Evolutionary conservation across 371 early-diverging fungal genomes (phyloP).

Genomic region (Mucor mucedo): DNA sequence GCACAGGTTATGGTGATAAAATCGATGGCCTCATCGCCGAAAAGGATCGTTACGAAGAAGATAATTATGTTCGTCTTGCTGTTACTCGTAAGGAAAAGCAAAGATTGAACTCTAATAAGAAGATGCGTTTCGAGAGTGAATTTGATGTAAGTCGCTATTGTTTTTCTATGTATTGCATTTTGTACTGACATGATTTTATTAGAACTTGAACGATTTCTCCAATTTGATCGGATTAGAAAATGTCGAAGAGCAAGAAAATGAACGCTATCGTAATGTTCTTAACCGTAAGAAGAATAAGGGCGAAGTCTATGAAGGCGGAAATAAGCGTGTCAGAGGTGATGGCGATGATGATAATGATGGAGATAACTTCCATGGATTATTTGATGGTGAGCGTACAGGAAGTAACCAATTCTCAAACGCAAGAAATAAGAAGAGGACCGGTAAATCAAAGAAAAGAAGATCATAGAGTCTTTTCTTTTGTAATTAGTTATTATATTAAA

Average conservation of each 20-base stretch:
- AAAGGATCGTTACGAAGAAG: slow-evolving; percentile 85
- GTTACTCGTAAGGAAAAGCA: slow-evolving; percentile 80
- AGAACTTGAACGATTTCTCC: slow-evolving; percentile 77
- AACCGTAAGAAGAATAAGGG: slow-evolving; percentile 50
- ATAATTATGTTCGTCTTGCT: slow-evolving; percentile 84
- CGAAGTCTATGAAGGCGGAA: slow-evolving; percentile 19
- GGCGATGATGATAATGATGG: slow-evolving; percentile 17
- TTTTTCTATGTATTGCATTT: neutral
- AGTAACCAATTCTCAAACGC: slow-evolving; percentile 14
- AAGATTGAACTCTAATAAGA: slow-evolving; percentile 61
- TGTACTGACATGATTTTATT: neutral
- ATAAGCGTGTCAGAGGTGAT: slow-evolving; percentile 24
- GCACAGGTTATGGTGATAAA: slow-evolving; percentile 56
- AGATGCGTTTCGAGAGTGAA: slow-evolving; percentile 81
- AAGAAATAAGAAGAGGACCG: slow-evolving; percentile 8
- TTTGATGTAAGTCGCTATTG: slow-evolving; percentile 65
- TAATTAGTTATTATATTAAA: neutral
- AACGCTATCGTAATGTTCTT: slow-evolving; percentile 57
- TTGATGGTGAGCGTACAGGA: slow-evolving; percentile 23
- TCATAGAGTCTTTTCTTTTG: slow-evolving; percentile 18
- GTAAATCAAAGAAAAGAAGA: slow-evolving; percentile 29
- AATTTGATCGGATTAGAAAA: slow-evolving; percentile 64
- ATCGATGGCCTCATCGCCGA: slow-evolving; percentile 65
- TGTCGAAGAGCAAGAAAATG: slow-evolving; percentile 59
- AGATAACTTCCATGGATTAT: slow-evolving; percentile 24